Evolutionary conservation across 306 rosid species (phyloP), one percentile per base, ranked within the genome.

Genomic region (Acmispon strigosus): DNA sequence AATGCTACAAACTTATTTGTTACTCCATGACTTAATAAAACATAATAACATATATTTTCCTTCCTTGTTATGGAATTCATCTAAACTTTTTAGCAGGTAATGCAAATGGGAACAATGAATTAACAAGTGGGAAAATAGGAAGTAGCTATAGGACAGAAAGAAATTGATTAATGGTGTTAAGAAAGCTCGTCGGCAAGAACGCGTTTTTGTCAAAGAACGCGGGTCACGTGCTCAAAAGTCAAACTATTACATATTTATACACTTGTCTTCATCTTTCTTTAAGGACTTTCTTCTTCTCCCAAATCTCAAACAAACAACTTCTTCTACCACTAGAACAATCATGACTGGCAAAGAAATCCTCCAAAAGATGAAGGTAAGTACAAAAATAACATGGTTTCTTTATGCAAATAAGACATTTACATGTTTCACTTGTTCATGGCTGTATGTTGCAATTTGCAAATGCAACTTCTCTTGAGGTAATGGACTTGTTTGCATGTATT

Each of bases 301-400:
- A n/a, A n/a, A n/a, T n/a, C n/a, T n/a, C n/a, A n/a, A n/a, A n/a
- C n/a, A 22, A 0, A 32, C 2, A 36, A 51, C 12, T 14, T 11
- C 17, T 59, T 18, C 44, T 42, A 20, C 3, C 41, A 45, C 36
- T 11, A 8, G 24, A 66, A 4, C 60, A 69, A 32, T 10, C 76
- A 81, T 77, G 83, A 53, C 19, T 10, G 72, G 86, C 44, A 74
- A 36, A 69, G 86, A 82, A 13, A 78, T 82, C 83, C 78, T 82
- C 50, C 75, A 82, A 5, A 69, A 62, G 77, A 82, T 82, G 29
- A 82, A 78, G 74, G 83, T 78, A 41, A 29, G 62, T 42, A n/a
- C n/a, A 22, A 10, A 14, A 0, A 63, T 6, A 18, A 15, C 6
- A 32, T 32, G 5, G 5, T 50, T 66, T 11, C 44, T 19, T 45